phyloP scores from a whole-genome alignment of 1,284 basidiomycete genomes.

The Ceratobasidium sp. region DNA sequence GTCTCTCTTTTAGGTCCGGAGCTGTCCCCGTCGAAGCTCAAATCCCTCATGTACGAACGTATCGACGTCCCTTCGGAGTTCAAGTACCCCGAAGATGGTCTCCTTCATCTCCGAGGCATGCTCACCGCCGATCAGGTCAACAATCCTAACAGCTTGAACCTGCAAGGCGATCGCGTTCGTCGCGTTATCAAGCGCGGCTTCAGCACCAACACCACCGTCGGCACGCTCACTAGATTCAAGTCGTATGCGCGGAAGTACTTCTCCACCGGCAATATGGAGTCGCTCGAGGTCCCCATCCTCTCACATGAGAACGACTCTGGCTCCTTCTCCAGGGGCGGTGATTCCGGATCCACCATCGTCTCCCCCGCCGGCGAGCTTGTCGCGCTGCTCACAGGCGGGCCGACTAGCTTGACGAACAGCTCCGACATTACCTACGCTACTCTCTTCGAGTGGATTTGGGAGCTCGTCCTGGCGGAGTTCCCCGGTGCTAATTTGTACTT shows the following conservation, averaged over 20 bases:
- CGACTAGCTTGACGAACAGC: constrained; percentile 1
- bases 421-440: constrained; percentile 49
- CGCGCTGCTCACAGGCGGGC: constrained; percentile 47
- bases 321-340: constrained; percentile 58
- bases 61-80: constrained; percentile 54
- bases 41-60: constrained; percentile 51
- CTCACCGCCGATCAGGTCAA: constrained; percentile 55
- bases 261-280: constrained; percentile 52
- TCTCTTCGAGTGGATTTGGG: constrained; percentile 47
- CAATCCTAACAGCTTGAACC: constrained; percentile 53
- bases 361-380: constrained; percentile 14
- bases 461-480: constrained; percentile 48
- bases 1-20: constrained; percentile 55
- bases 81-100: constrained; percentile 55
- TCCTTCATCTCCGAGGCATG: constrained; percentile 54
- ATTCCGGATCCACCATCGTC: constrained; percentile 58
- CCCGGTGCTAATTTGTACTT: constrained; percentile 46
- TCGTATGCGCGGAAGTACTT: constrained; percentile 56
- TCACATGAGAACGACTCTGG: constrained; percentile 52
- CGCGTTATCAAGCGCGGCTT: constrained; percentile 57
- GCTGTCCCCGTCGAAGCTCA: constrained; percentile 51
- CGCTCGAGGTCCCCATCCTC: constrained; percentile 54
- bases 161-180: constrained; percentile 51
- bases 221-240: constrained; percentile 54
- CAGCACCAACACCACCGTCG: constrained; percentile 56